Percentiles rank a stretch among this genome's conserved stretches.
These are phyloP conservation scores for Citrus unshiu DNA, from an alignment of 345 rosid genomes.

Conservation along the genomic window DNA sequence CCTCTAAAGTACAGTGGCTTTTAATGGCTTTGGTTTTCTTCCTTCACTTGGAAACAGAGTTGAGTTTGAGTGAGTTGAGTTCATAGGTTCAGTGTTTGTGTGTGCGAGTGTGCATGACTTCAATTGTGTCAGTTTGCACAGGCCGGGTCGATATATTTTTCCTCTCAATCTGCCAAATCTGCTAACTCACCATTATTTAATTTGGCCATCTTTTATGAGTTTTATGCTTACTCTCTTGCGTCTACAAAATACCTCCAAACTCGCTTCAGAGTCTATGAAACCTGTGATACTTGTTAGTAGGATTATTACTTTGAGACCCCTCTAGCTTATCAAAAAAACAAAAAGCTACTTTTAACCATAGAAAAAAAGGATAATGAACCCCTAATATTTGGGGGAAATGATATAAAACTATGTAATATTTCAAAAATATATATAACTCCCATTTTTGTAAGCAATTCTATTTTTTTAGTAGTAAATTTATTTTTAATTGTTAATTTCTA, in stretches of 20 bases:
- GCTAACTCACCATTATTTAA: slow-evolving; percentile 18
- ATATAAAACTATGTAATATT: too few relatives aligned
- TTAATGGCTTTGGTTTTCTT: neutral
- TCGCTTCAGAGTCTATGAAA: neutral
- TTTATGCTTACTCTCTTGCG: slow-evolving; percentile 1
- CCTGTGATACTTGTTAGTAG: too few relatives aligned
- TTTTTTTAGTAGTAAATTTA: too few relatives aligned
- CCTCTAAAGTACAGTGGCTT: neutral
- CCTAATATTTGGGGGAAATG: too few relatives aligned
- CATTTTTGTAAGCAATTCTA: too few relatives aligned
- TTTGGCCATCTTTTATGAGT: slow-evolving; percentile 9
- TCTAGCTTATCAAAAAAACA: too few relatives aligned
- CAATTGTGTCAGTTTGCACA: slow-evolving; percentile 22
- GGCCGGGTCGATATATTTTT: slow-evolving; percentile 13
- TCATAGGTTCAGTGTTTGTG: neutral
- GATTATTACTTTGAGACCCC: too few relatives aligned
- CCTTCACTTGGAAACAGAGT: slow-evolving; percentile 4
- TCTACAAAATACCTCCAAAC: neutral
- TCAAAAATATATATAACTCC: too few relatives aligned
- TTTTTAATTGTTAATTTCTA: too few relatives aligned
- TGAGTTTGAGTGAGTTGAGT: neutral
- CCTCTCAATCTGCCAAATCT: neutral
- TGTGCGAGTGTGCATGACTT: slow-evolving; percentile 19
- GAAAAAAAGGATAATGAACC: too few relatives aligned
- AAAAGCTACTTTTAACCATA: too few relatives aligned